Evolutionary conservation across 768 basidiomycete species (phyloP).

Genomic region (Roridomyces roridus): DNA sequence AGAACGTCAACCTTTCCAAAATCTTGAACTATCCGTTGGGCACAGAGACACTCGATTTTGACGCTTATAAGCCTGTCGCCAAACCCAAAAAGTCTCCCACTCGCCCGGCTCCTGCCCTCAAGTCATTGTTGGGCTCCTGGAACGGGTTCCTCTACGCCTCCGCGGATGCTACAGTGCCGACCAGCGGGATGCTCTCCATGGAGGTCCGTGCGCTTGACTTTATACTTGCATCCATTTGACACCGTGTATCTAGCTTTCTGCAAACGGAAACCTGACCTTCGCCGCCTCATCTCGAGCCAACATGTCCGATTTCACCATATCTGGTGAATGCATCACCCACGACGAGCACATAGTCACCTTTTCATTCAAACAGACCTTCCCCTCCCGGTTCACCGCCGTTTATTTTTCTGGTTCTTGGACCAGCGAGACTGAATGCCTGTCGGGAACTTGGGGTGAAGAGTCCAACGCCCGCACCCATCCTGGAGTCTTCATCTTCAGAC

Average conservation of each 20-base stretch:
- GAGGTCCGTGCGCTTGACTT: conserved; percentile 12
- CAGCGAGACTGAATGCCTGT: conserved; percentile 6
- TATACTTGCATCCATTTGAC: no score
- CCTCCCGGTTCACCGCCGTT: conserved; percentile 14
- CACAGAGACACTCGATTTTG: conserved; percentile 19
- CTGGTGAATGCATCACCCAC: conserved; percentile 18
- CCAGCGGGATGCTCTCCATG: conserved; percentile 24
- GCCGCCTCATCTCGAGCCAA: conserved; percentile 20
- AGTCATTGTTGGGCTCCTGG: conserved; percentile 19
- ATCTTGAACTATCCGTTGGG: conserved; percentile 24
- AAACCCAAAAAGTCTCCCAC: conserved; percentile 8
- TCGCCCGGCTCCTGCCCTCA: conserved; percentile 18
- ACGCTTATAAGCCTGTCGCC: conserved; percentile 13
- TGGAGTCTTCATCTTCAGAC: conserved; percentile 33
- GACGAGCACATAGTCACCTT: conserved; percentile 14
- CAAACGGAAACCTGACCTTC: conserved; percentile 12
- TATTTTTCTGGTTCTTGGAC: conserved; percentile 21
- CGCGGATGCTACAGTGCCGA: conserved; percentile 9
- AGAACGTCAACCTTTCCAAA: conserved; percentile 16
- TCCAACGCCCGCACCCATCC: conserved; percentile 14
- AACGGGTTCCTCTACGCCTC: conserved; percentile 22
- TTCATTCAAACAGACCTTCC: conserved; percentile 22
- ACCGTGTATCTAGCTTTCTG: conserved; percentile 8
- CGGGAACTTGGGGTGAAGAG: conserved; percentile 24
- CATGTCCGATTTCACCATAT: conserved; percentile 22